A percentile compares a stretch with the other conserved stretches of the same genome.
Conservation (phyloP, 768 basidiomycete species). For the Pilatotrama ljubarskyi region DNA sequence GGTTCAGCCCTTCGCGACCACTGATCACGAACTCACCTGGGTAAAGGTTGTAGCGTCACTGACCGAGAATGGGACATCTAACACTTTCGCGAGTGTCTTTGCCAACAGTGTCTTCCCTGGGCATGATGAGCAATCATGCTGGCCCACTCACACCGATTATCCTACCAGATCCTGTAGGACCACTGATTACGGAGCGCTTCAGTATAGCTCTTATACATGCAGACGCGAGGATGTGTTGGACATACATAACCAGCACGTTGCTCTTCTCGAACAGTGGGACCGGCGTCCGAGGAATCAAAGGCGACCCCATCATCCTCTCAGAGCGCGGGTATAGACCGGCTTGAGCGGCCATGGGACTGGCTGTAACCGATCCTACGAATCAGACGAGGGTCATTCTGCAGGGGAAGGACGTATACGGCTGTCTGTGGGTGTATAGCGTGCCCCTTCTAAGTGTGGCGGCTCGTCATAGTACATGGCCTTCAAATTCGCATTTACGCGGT, state of each 20-base stretch:
- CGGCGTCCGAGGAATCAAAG: slow-evolving; percentile 44
- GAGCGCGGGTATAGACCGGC: neutral
- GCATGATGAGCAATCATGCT: slow-evolving; percentile 6
- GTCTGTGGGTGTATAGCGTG: neutral
- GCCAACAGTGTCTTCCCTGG: slow-evolving; percentile 88
- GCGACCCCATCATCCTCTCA: slow-evolving; percentile 5
- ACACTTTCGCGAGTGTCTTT: slow-evolving; percentile 84
- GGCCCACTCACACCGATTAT: neutral
- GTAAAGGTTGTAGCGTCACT: slow-evolving; percentile 95
- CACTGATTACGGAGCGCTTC: slow-evolving; percentile 41
- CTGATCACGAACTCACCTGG: slow-evolving; percentile 49
- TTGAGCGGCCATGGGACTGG: neutral
- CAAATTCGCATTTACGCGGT: slow-evolving; percentile 76
- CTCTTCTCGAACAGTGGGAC: slow-evolving; percentile 86
- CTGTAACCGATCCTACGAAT: neutral
- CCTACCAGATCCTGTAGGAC: slow-evolving; percentile 83
- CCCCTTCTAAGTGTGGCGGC: slow-evolving; percentile 24
- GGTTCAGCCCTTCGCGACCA: neutral
- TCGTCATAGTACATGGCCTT: slow-evolving; percentile 20
- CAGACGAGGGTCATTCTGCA: neutral
- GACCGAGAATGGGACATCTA: slow-evolving; percentile 93
- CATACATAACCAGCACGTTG: slow-evolving; percentile 89
- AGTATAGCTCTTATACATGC: neutral
- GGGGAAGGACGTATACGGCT: neutral
- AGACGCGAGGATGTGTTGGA: neutral